phyloP scores from a whole-genome alignment of 805 yeast genomes.

The Grigorovia humatica region DNA sequence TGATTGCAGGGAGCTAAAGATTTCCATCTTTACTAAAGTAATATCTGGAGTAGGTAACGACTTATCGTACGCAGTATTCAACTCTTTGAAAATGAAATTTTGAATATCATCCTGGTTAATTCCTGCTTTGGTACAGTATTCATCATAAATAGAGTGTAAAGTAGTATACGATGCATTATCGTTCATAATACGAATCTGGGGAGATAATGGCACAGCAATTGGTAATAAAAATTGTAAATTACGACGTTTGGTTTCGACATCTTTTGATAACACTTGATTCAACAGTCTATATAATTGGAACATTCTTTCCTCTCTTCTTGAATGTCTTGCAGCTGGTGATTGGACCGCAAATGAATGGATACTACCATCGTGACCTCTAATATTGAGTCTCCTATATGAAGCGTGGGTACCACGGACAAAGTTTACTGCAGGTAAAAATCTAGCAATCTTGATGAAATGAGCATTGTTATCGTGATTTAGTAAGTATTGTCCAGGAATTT shows the following conservation, averaged over 20 bases:
- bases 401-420: constrained; percentile 83
- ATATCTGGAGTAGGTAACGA: constrained; percentile 88
- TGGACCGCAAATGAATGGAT: constrained; percentile 90
- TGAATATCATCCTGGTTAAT: constrained; percentile 84
- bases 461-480: constrained; percentile 76
- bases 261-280: constrained; percentile 66
- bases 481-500: constrained; percentile 93
- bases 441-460: constrained; percentile 88
- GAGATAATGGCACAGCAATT: constrained; percentile 85
- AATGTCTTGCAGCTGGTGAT: constrained; percentile 95
- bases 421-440: constrained; percentile 83
- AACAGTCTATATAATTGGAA: constrained; percentile 85
- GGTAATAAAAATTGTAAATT: constrained; percentile 80
- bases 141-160: constrained; percentile 79
- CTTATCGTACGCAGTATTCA: constrained; percentile 89
- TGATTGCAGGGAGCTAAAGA: constrained; percentile 81
- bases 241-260: constrained; percentile 82
- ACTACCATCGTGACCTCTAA: constrained; percentile 90
- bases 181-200: constrained; percentile 86
- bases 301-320: constrained; percentile 91
- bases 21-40: constrained; percentile 80
- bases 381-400: constrained; percentile 78
- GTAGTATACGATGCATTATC: constrained; percentile 63
- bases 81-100: constrained; percentile 71
- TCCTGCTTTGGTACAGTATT: constrained; percentile 62